Conservation (phyloP, 805 yeast species). For the Sugiyamaella marilandica region DNA sequence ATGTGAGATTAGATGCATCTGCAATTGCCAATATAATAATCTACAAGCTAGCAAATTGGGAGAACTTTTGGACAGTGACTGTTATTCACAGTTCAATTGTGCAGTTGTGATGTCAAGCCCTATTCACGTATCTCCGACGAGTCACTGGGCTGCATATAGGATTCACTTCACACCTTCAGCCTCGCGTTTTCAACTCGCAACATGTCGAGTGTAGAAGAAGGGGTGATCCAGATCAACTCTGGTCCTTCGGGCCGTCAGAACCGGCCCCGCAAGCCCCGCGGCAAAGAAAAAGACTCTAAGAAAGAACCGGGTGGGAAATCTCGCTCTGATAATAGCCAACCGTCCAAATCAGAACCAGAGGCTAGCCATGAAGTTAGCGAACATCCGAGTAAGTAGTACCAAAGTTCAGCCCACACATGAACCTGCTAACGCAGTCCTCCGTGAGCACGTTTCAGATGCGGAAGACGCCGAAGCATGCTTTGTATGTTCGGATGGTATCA, state of each 20-base stretch:
- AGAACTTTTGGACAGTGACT: too few relatives aligned
- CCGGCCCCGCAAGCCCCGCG: neutral
- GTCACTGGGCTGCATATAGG: too few relatives aligned
- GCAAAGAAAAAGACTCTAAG: neutral
- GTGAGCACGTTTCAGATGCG: constrained; percentile 3
- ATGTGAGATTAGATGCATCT: too few relatives aligned
- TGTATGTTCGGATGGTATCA: constrained; percentile 74
- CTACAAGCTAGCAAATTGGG: too few relatives aligned
- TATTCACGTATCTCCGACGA: neutral
- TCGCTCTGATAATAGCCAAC: too few relatives aligned
- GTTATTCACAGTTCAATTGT: too few relatives aligned
- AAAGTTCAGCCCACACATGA: neutral
- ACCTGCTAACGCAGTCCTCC: neutral
- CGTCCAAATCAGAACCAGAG: neutral
- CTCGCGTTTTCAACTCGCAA: neutral
- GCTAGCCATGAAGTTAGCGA: neutral
- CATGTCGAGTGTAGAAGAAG: constrained; percentile 1
- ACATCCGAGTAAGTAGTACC: neutral
- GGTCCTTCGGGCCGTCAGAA: neutral
- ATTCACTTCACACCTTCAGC: neutral
- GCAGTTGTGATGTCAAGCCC: too few relatives aligned
- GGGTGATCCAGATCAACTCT: constrained; percentile 2
- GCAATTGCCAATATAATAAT: too few relatives aligned
- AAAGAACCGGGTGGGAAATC: neutral
- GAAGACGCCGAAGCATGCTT: constrained; percentile 49